Evolutionary conservation across 345 rosid species (phyloP).

Genomic region (Arabis alpina): DNA sequence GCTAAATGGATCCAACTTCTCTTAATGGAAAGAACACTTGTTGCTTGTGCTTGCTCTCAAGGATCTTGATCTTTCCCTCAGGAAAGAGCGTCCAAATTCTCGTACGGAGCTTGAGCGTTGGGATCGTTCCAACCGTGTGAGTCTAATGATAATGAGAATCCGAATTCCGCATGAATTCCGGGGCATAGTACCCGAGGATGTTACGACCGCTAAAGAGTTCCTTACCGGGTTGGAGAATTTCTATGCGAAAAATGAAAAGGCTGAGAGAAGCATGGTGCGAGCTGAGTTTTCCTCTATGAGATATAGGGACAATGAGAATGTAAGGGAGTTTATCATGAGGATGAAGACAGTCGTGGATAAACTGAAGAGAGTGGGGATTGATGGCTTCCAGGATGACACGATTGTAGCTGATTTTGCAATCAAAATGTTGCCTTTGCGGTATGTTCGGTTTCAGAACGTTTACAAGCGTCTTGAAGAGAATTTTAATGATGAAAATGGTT

Average conservation of each 20-base stretch:
- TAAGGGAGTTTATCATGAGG: constrained; percentile 30
- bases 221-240: constrained; percentile 30
- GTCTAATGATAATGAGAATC: constrained; percentile 26
- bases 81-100: constrained; percentile 23
- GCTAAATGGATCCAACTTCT: constrained; percentile 29
- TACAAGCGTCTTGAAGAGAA: no score
- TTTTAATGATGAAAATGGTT: no score
- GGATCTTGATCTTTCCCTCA: constrained; percentile 36
- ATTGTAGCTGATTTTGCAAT: no score
- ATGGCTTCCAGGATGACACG: no score
- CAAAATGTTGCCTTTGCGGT: no score
- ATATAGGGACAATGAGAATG: background rate
- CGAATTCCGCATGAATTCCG: constrained; percentile 6
- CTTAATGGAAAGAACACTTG: constrained; percentile 32
- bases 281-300: background rate
- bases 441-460: no score
- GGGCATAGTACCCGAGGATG: constrained; percentile 19
- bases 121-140: constrained; percentile 31
- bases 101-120: background rate
- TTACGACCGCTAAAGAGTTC: constrained; percentile 19
- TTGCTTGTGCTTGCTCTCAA: constrained; percentile 33
- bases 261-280: background rate
- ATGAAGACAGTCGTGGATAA: constrained; percentile 20
- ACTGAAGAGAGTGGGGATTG: constrained; percentile 15
- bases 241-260: background rate